Evolutionary conservation across 331 rosid species (phyloP).

Genomic region (Erythrophleum ivorense): DNA sequence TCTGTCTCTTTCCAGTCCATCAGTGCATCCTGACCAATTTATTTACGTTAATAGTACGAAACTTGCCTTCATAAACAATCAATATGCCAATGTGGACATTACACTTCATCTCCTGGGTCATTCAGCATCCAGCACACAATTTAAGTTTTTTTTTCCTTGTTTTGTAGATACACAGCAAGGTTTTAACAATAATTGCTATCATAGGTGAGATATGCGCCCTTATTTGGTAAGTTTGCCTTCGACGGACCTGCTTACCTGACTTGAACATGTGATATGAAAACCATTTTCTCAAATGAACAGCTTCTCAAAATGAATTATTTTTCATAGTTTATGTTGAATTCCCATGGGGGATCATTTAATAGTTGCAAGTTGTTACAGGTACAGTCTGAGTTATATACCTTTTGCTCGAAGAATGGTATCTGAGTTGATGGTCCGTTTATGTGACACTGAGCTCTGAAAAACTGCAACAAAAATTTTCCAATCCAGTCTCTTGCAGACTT

Average conservation of each 20-base stretch:
- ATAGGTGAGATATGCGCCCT: constrained; percentile 85
- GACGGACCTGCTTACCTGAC: constrained; percentile 14
- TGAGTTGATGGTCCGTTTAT: constrained; percentile 77
- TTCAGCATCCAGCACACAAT: background rate
- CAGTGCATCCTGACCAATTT: background rate
- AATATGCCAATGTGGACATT: constrained; percentile 17
- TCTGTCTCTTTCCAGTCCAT: constrained; percentile 2
- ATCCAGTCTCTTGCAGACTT: constrained; percentile 17
- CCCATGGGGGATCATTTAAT: constrained; percentile 11
- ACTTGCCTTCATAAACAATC: background rate
- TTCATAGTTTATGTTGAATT: constrained; percentile 11
- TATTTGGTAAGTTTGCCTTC: constrained; percentile 66
- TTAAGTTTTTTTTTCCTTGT: background rate
- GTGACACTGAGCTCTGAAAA: constrained; percentile 77
- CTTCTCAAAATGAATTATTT: background rate
- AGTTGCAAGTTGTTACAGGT: constrained; percentile 66
- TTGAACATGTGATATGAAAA: constrained; percentile 24
- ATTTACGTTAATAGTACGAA: background rate
- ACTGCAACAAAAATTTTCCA: background rate
- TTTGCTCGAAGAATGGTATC: constrained; percentile 98
- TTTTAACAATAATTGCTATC: constrained; percentile 78
- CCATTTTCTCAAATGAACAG: constrained; percentile 14
- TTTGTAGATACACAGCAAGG: constrained; percentile 81
- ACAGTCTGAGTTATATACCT: constrained; percentile 91
- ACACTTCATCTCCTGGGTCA: background rate